phyloP scores from a whole-genome alignment of 1,284 basidiomycete genomes.

The Vanrija pseudolonga region DNA sequence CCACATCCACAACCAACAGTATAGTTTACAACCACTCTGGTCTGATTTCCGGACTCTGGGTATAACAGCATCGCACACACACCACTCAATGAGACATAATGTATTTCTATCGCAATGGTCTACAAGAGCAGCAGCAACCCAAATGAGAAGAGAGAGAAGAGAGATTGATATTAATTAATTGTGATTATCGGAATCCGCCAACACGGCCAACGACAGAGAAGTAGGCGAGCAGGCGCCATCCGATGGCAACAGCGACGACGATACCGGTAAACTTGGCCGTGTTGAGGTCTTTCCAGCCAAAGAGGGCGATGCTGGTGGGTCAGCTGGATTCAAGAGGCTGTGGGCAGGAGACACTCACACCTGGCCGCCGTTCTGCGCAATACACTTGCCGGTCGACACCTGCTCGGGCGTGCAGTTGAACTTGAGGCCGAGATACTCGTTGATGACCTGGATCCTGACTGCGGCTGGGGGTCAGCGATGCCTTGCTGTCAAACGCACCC shows the following conservation, averaged over 20 bases:
- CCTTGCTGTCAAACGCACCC: constrained; percentile 8
- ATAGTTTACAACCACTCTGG: no score
- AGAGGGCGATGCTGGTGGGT: constrained; percentile 29
- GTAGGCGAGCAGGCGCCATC: constrained; percentile 41
- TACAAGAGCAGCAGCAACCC: no score
- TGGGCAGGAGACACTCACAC: constrained; percentile 32
- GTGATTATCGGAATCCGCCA: constrained; percentile 23
- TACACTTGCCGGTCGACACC: constrained; percentile 44
- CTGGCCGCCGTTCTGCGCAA: constrained; percentile 49
- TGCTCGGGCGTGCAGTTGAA: constrained; percentile 47
- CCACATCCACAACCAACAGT: no score
- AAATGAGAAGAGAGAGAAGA: no score
- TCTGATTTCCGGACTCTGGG: no score
- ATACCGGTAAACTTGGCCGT: constrained; percentile 48
- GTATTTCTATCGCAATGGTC: no score
- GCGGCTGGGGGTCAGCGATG: constrained; percentile 29
- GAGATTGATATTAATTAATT: no score
- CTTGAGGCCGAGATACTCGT: constrained; percentile 46
- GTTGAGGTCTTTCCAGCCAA: constrained; percentile 42
- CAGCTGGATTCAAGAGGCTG: neutral
- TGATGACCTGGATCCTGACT: constrained; percentile 49
- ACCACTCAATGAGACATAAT: no score
- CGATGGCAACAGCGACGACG: constrained; percentile 37
- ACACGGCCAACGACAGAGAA: constrained; percentile 24
- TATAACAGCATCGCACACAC: no score